Conservation (phyloP, 1,284 basidiomycete genomes). For the Puccinia hordei region DNA sequence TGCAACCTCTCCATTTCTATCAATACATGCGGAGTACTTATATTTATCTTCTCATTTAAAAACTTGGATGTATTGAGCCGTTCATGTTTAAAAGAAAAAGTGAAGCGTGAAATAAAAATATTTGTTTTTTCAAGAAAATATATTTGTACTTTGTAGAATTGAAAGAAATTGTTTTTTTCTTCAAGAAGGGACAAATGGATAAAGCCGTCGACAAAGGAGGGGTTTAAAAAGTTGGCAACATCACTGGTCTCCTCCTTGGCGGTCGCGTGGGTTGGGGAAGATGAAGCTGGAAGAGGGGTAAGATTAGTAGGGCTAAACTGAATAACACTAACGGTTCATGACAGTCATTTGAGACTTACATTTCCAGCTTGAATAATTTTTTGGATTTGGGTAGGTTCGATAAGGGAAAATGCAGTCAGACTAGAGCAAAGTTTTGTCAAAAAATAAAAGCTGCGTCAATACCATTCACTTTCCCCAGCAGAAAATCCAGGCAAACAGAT, state of each 20-base stretch:
- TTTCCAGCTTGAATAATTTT: background rate
- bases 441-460: background rate
- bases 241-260: conserved; percentile 11
- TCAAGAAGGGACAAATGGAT: no score
- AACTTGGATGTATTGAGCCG: no score
- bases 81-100: background rate
- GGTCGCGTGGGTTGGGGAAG: conserved; percentile 9
- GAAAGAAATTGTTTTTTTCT: background rate
- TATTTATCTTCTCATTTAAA: no score
- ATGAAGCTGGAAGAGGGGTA: background rate
- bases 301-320: no score
- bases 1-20: background rate
- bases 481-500: background rate
- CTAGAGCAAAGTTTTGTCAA: background rate
- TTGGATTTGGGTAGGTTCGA: background rate
- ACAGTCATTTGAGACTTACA: conserved; percentile 13
- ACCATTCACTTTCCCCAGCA: background rate
- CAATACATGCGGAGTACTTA: no score
- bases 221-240: background rate
- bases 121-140: no score
- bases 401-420: background rate
- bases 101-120: no score
- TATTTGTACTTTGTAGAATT: no score
- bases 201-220: background rate
- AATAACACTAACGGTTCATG: no score